Evolutionary conservation across 2,329 filamentous ascomycete species (phyloP).

Genomic region (Hypoxylon sp.): DNA sequence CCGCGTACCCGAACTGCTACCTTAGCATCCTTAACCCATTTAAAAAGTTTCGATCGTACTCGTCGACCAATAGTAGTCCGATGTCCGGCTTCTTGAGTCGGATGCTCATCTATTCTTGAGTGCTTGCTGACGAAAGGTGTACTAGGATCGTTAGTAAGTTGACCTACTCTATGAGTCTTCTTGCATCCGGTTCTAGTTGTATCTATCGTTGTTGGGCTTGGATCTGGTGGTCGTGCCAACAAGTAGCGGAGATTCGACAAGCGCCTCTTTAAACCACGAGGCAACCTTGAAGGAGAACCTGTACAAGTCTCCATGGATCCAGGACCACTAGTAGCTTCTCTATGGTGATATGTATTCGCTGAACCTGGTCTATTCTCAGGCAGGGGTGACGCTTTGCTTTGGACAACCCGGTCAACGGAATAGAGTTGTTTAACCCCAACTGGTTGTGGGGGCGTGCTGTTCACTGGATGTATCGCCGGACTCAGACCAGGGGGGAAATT

Average conservation of each 20-base stretch:
- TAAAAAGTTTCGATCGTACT: conserved; percentile 40
- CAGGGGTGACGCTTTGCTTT: conserved; percentile 6
- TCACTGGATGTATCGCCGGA: conserved; percentile 26
- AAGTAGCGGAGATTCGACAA: conserved; percentile 41
- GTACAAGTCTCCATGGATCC: conserved; percentile 11
- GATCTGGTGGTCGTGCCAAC: conserved; percentile 26
- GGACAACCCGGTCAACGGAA: neutral
- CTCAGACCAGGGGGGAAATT: conserved; percentile 33
- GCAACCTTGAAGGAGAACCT: conserved; percentile 20
- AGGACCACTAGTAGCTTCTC: conserved; percentile 12
- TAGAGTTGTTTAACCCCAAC: neutral
- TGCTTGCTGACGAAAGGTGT: conserved; percentile 20
- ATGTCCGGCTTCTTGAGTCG: conserved; percentile 12
- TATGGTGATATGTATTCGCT: conserved; percentile 5
- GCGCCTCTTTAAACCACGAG: conserved; percentile 39
- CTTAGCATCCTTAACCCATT: conserved; percentile 43
- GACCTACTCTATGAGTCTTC: too few species aligned
- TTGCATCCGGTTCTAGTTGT: neutral
- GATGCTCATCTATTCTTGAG: too few species aligned
- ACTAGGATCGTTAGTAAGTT: too few species aligned
- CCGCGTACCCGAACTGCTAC: conserved; percentile 35
- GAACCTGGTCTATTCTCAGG: conserved; percentile 15
- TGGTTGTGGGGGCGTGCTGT: conserved; percentile 25
- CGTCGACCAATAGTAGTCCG: conserved; percentile 37
- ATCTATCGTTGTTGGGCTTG: conserved; percentile 3